These are phyloP conservation scores for Echites panduratus DNA, from an alignment of 257 asterid genomes.

Conservation along the genomic window DNA sequence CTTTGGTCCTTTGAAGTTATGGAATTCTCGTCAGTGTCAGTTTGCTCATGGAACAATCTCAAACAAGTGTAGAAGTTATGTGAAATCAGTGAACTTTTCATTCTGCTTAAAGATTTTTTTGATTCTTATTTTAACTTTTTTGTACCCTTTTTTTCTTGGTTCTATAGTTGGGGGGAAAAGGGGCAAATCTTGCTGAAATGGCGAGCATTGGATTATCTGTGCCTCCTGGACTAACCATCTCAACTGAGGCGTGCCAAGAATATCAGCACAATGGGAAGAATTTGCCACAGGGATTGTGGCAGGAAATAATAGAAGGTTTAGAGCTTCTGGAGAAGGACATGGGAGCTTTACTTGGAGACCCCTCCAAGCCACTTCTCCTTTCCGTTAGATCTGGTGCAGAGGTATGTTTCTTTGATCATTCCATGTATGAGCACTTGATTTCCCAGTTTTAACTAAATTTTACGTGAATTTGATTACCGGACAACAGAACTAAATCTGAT, in stretches of 20 bases:
- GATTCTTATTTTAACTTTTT: neutral
- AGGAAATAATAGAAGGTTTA: conserved; percentile 71
- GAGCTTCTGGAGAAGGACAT: conserved; percentile 63
- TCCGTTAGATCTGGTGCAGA: conserved; percentile 96
- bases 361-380: conserved; percentile 78
- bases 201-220: conserved; percentile 93
- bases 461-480: neutral
- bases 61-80: neutral
- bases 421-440: neutral
- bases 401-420: conserved; percentile 32
- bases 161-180: conserved; percentile 85
- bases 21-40: neutral
- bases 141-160: neutral
- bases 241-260: conserved; percentile 94
- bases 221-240: conserved; percentile 94
- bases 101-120: neutral
- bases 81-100: neutral
- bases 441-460: neutral
- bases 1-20: neutral
- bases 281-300: conserved; percentile 72
- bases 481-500: neutral
- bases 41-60: neutral
- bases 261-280: conserved; percentile 69
- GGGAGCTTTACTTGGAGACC: conserved; percentile 83
- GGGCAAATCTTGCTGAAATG: conserved; percentile 99